Base-by-base conservation (phyloP, 257 asterid species). In the Echites panduratus region DNA sequence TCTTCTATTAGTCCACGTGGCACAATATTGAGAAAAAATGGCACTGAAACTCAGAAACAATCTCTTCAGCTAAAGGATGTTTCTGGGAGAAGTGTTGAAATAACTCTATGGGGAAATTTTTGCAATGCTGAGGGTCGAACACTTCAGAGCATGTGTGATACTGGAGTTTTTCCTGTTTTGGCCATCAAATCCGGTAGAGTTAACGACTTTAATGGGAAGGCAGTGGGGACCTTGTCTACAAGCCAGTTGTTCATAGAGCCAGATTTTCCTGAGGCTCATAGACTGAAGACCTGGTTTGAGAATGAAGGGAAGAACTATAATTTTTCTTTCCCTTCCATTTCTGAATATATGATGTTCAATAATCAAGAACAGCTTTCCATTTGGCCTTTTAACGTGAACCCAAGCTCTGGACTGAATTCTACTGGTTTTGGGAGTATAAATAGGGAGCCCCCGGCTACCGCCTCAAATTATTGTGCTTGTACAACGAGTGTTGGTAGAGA, bases 51-150 rank as follows among this genome's bases (percentile, higher is more conserved):
- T 80, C 96, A 79, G 80, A 91, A 85, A 78, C 90, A 97, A 83
- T 32, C 85, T 41, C 89, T 94, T 81, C 96, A 91, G 68, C 81
- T 94, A 77, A 94, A 87, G 85, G 99, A 94, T 72, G 83, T 82
- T 87, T 94, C 99, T 62, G 97, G 99, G 45, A 85, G 85, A 83
- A 91, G 99, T 70, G 93, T 94, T 67, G 99, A 94, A 84, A 75
- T 94, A 76, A 89, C 97, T 79, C 40, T 94, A 80, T 94, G 99
- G 99, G 99, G 93, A 68, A 88, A 82, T 76, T 94, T 89, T 72
- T 87, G 95, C 84, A 86, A 86, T 76, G 87, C 84, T n/a, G 96
- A 91, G 80, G 99, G 99, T 29, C 91, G 85, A 80, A 80, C 83
- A 24, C 93, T 94, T 49, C 97, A 94, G 76, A 82, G 70, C 71